Evolutionary conservation across 2,329 filamentous ascomycete species (phyloP).

Genomic region (Monilinia laxa): DNA sequence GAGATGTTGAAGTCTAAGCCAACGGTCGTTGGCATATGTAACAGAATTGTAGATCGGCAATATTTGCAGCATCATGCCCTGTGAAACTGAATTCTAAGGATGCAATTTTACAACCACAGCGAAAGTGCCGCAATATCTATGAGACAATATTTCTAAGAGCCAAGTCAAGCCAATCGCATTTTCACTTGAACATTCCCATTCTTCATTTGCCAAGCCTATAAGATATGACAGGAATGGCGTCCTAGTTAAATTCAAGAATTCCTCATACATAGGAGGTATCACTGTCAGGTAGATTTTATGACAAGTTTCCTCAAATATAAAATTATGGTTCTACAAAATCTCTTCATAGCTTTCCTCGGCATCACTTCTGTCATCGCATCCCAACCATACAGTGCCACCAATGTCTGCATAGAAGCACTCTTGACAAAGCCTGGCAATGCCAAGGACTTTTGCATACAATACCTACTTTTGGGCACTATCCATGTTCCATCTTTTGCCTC

Average conservation of each 20-base stretch:
- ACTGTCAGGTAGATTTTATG: conserved; percentile 1
- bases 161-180: neutral
- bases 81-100: neutral
- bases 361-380: conserved; percentile 1
- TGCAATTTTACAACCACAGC: neutral
- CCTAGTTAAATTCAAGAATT: conserved; percentile 3
- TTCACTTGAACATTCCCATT: conserved; percentile 1
- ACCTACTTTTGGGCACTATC: neutral
- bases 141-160: conserved; percentile 6
- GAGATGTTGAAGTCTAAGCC: neutral
- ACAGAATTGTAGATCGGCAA: neutral
- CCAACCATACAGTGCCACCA: neutral
- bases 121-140: conserved; percentile 2
- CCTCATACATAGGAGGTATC: neutral
- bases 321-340: conserved; percentile 2
- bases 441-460: conserved; percentile 3
- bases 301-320: neutral
- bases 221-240: conserved; percentile 2
- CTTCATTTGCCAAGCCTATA: neutral
- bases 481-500: neutral
- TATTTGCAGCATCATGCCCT: neutral
- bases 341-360: neutral
- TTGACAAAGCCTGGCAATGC: neutral
- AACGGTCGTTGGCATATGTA: neutral
- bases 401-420: conserved; percentile 11